Evolutionary conservation across 2,329 filamentous ascomycete species (phyloP).

Genomic region (Paracorniculantispora psalliotae): DNA sequence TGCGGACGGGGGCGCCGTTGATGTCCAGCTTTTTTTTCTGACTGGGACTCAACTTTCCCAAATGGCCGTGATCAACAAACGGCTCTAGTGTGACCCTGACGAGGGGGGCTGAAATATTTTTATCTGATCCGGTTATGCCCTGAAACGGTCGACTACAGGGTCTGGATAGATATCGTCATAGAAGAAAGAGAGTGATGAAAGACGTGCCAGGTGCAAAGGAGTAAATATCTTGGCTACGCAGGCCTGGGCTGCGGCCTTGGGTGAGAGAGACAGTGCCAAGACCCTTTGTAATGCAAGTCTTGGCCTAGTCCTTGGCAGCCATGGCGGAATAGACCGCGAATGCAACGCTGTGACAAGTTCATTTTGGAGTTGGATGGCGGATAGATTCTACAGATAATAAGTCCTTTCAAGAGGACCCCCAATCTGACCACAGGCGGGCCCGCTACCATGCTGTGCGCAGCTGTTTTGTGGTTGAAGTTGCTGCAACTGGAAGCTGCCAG

Average conservation of each 20-base stretch:
- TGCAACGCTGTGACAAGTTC: background rate
- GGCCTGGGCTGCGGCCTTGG: slow-evolving; percentile 1
- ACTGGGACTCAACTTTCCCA: background rate
- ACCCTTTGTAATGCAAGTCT: slow-evolving; percentile 11
- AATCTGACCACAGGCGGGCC: too few relatives aligned
- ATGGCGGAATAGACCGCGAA: background rate
- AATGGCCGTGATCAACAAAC: background rate
- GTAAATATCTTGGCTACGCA: slow-evolving; percentile 4
- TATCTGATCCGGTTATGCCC: background rate
- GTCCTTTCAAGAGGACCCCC: too few relatives aligned
- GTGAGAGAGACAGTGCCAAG: slow-evolving; percentile 9
- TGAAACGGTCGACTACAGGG: background rate
- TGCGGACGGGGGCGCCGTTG: slow-evolving; percentile 1
- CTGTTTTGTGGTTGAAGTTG: background rate
- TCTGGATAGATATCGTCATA: background rate
- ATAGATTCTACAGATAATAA: too few relatives aligned
- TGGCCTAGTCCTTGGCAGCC: slow-evolving; percentile 5
- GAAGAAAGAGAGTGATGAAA: background rate
- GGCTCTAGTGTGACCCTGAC: too few relatives aligned
- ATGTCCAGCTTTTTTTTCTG: background rate
- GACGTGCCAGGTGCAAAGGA: background rate
- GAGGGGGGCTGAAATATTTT: background rate
- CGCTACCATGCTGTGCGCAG: too few relatives aligned
- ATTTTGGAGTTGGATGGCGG: background rate
- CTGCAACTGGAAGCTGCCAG: too few relatives aligned